A percentile compares a stretch with the other conserved stretches of the same genome.
These are phyloP conservation scores for Phytopythium mirpurense DNA, from an alignment of 352 stramenopile species.

Conservation along the genomic window DNA sequence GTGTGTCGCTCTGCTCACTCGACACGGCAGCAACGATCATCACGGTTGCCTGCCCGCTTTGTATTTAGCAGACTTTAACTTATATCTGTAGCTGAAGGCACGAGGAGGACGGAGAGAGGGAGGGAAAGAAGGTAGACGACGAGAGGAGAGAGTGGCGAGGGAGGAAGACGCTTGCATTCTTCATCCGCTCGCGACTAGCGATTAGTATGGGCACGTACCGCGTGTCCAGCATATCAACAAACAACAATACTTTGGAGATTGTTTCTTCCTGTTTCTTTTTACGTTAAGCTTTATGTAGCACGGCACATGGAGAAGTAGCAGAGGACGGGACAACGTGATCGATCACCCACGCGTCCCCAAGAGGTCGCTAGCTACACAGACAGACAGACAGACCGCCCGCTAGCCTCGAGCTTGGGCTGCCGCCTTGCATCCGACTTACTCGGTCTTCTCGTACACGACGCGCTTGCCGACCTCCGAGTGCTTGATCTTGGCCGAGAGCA, in stretches of 20 bases:
- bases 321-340: too few relatives aligned
- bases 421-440: slow-evolving; percentile 32
- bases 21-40: background rate
- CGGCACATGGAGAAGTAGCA: too few relatives aligned
- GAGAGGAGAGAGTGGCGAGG: background rate
- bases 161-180: too few relatives aligned
- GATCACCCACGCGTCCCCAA: too few relatives aligned
- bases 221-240: background rate
- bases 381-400: too few relatives aligned
- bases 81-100: slow-evolving; percentile 5
- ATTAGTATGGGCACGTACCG: too few relatives aligned
- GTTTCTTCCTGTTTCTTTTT: too few relatives aligned
- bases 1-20: background rate
- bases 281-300: too few relatives aligned
- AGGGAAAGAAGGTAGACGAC: slow-evolving; percentile 1
- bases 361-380: too few relatives aligned
- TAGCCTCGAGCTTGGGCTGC: too few relatives aligned
- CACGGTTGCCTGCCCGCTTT: background rate
- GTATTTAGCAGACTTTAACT: slow-evolving; percentile 6
- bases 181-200: too few relatives aligned
- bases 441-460: slow-evolving; percentile 78
- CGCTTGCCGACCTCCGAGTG: slow-evolving; percentile 76
- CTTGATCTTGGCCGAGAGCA: slow-evolving; percentile 76
- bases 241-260: background rate
- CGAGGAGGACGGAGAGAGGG: background rate